Conservation (phyloP, 106 monocot genomes). For the Triglochin maritima region DNA sequence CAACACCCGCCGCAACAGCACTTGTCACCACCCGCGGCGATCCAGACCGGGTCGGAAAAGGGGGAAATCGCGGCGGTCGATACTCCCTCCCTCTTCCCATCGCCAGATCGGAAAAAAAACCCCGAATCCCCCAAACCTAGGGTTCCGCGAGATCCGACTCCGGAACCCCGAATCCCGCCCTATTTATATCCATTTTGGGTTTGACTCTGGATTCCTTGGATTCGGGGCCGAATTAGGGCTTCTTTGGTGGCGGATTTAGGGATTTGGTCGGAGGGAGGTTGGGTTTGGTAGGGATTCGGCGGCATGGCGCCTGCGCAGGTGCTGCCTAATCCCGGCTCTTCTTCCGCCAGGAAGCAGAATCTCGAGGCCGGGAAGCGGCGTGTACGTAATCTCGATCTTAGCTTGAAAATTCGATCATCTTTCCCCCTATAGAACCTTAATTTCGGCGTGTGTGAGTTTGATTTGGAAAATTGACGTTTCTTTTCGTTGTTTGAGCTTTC, state of each 20-base stretch:
- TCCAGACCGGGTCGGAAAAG: too few species aligned
- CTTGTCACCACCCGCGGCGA: too few species aligned
- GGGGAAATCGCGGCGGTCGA: too few species aligned
- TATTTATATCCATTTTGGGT: too few species aligned
- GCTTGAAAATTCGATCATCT: not conserved
- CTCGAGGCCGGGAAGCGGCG: conserved; percentile 31
- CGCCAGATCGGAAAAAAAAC: too few species aligned
- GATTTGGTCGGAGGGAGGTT: not conserved
- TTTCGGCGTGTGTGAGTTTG: not conserved
- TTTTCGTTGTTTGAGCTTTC: not conserved
- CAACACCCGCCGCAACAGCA: too few species aligned
- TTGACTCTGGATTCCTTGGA: too few species aligned
- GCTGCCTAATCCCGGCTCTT: conserved; percentile 13
- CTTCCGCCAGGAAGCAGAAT: conserved; percentile 21
- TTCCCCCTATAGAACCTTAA: not conserved
- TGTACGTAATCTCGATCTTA: conserved; percentile 6
- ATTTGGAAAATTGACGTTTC: not conserved
- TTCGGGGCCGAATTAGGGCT: too few species aligned
- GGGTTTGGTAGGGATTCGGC: not conserved
- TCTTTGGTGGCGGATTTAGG: not conserved
- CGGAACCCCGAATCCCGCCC: too few species aligned
- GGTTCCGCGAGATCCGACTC: too few species aligned
- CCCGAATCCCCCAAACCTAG: too few species aligned
- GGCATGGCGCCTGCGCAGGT: conserved; percentile 31
- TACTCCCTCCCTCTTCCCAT: too few species aligned